Conservation (phyloP, 768 basidiomycete species). For the Lepiota brunneoincarnata region DNA sequence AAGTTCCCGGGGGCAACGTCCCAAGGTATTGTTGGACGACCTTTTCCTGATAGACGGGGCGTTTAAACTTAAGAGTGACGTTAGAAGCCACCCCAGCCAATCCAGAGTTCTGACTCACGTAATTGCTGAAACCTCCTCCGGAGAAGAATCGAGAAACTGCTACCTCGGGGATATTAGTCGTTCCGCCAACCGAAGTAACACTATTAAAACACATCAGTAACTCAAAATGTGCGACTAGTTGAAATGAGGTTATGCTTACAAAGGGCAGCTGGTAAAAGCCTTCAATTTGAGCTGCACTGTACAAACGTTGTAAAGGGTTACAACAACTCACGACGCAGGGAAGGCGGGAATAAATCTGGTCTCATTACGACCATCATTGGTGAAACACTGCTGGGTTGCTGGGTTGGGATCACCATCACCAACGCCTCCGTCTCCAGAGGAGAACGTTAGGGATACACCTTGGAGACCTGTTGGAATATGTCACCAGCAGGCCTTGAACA, state of each 20-base stretch:
- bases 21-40: constrained; percentile 15
- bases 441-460: constrained; percentile 59
- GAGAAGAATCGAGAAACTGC: constrained; percentile 52
- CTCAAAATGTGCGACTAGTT: neutral
- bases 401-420: constrained; percentile 56
- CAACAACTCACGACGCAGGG: constrained; percentile 44
- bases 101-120: constrained; percentile 33
- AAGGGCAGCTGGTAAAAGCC: constrained; percentile 39
- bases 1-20: constrained; percentile 15
- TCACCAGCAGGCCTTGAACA: neutral
- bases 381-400: constrained; percentile 47
- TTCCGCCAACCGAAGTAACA: constrained; percentile 70
- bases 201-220: constrained; percentile 28
- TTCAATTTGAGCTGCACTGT: constrained; percentile 16
- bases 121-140: constrained; percentile 73
- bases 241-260: constrained; percentile 29
- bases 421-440: constrained; percentile 66
- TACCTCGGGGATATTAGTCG: constrained; percentile 48
- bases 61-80: constrained; percentile 11
- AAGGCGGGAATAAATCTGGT: constrained; percentile 54
- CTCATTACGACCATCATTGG: constrained; percentile 53
- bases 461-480: constrained; percentile 42
- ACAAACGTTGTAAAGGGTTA: constrained; percentile 23
- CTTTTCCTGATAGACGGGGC: constrained; percentile 16
- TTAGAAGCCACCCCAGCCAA: neutral